Conservation (phyloP, 2,329 filamentous ascomycete genomes). For the Talaromyces sp. region DNA sequence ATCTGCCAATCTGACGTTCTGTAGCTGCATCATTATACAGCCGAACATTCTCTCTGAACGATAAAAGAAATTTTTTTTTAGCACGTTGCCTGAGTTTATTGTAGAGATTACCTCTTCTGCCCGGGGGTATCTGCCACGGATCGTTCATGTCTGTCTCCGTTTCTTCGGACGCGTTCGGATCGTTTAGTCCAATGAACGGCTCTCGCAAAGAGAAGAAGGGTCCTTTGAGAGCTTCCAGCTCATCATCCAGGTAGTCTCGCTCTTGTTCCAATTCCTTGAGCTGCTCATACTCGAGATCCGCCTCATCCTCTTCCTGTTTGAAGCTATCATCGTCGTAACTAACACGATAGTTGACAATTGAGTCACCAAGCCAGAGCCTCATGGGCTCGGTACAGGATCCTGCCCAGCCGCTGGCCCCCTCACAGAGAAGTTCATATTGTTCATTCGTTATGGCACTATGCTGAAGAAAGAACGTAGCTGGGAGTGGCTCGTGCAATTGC, state of each 20-base stretch:
- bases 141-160: constrained; percentile 42
- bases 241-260: constrained; percentile 45
- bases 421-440: constrained; percentile 59
- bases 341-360: constrained; percentile 43
- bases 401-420: constrained; percentile 44
- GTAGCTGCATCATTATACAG: constrained; percentile 49
- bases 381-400: constrained; percentile 38
- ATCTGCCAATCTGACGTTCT: constrained; percentile 53
- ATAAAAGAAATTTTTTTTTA: constrained; percentile 44
- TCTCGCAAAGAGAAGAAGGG: constrained; percentile 41
- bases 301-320: constrained; percentile 54
- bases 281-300: constrained; percentile 57
- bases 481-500: constrained; percentile 43
- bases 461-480: constrained; percentile 50
- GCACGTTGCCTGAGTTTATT: constrained; percentile 55
- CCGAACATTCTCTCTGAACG: constrained; percentile 48
- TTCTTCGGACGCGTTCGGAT: neutral
- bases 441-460: constrained; percentile 55
- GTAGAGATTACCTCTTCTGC: constrained; percentile 61
- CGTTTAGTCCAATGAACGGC: constrained; percentile 28
- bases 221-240: constrained; percentile 52
- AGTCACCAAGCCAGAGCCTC: constrained; percentile 54
- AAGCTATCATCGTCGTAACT: constrained; percentile 46
- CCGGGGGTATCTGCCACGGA: constrained; percentile 55
- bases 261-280: constrained; percentile 58